Evolutionary conservation across 768 basidiomycete species (phyloP).

Genomic region (Mycena belliarum): DNA sequence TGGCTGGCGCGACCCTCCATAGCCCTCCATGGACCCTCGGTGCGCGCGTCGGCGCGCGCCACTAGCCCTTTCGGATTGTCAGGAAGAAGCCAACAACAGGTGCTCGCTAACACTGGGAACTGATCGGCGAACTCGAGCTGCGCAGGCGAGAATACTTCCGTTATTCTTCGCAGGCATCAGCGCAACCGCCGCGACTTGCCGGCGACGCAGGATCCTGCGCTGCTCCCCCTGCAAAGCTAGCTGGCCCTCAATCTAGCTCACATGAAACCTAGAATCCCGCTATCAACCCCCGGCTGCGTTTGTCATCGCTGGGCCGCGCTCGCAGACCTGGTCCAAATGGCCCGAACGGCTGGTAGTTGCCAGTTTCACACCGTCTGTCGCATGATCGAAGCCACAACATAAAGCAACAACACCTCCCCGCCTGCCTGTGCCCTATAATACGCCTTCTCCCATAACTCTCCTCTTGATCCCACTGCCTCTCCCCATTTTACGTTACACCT

Average conservation of each 20-base stretch:
- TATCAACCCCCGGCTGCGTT: background rate
- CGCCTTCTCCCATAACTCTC: conserved; percentile 32
- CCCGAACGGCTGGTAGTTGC: conserved; percentile 15
- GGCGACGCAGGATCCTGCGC: background rate
- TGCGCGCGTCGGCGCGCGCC: conserved; percentile 9
- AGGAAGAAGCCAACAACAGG: conserved; percentile 6
- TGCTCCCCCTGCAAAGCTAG: background rate
- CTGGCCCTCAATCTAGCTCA: conserved; percentile 16
- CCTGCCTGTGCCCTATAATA: conserved; percentile 24
- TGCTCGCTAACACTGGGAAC: background rate
- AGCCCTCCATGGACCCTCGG: conserved; percentile 8
- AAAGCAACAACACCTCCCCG: conserved; percentile 21
- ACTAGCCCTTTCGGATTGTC: conserved; percentile 20
- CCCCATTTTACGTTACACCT: conserved; percentile 53
- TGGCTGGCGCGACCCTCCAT: background rate
- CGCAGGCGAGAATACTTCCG: background rate
- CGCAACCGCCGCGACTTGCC: conserved; percentile 15
- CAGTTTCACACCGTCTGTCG: conserved; percentile 19
- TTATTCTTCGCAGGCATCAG: background rate
- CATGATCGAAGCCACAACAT: conserved; percentile 21
- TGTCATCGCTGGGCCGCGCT: background rate
- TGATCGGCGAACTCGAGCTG: conserved; percentile 4
- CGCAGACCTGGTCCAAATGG: conserved; percentile 10
- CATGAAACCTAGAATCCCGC: conserved; percentile 18
- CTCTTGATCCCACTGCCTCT: conserved; percentile 54